phyloP scores from a whole-genome alignment of 148 eudicot genomes.

The Vaccinium vitisidaea region DNA sequence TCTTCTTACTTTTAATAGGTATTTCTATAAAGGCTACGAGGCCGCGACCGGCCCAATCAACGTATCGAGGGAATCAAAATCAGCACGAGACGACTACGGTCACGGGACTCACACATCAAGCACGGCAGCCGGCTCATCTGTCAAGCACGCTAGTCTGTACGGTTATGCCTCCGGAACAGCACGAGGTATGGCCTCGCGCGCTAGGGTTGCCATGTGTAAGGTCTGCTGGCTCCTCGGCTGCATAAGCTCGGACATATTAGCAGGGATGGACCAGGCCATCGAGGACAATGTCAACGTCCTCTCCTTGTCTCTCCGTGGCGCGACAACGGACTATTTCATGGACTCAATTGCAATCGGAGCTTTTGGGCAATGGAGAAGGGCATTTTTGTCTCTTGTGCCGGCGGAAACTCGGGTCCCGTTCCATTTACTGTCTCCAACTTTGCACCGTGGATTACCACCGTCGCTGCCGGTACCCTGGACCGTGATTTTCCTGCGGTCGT shows the following conservation, averaged over 20 bases:
- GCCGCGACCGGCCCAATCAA: constrained; percentile 42
- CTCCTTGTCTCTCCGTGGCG: constrained; percentile 57
- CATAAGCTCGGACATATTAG: constrained; percentile 53
- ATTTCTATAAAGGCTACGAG: constrained; percentile 52
- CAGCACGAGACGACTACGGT: constrained; percentile 66
- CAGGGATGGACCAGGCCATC: constrained; percentile 55
- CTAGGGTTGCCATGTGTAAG: constrained; percentile 57
- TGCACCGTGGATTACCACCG: constrained; percentile 75
- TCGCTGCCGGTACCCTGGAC: constrained; percentile 69
- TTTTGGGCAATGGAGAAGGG: constrained; percentile 61
- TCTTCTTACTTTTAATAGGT: constrained; percentile 23
- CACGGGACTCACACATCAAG: constrained; percentile 74
- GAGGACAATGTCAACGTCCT: constrained; percentile 52
- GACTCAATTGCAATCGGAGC: constrained; percentile 63
- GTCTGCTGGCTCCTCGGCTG: constrained; percentile 65
- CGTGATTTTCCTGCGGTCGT: constrained; percentile 60
- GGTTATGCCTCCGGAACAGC: constrained; percentile 65
- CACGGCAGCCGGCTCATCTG: constrained; percentile 58
- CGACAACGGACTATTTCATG: constrained; percentile 37
- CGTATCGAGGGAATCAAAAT: constrained; percentile 38
- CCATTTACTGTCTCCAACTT: constrained; percentile 43
- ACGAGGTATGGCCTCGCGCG: constrained; percentile 63
- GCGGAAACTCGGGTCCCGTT: constrained; percentile 61
- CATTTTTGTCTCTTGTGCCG: constrained; percentile 55
- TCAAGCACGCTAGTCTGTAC: constrained; percentile 40